Base-by-base conservation (phyloP, 345 rosid genomes). In the Erysimum cheiranthoides region DNA sequence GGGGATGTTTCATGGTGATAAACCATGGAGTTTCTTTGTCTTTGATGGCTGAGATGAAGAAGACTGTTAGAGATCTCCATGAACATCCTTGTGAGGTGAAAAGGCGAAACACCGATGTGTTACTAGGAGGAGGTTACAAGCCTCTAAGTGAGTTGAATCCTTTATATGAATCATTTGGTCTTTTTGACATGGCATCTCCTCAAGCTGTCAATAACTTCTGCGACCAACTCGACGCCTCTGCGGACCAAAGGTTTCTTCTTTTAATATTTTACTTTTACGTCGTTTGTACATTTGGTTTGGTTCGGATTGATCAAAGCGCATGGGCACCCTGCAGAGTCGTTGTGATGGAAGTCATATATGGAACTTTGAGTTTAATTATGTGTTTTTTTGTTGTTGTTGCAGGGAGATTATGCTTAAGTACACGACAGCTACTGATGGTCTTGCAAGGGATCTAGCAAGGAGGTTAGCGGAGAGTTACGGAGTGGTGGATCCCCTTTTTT, bases 1-100 rank as follows among this genome's bases (percentile, higher is more conserved):
- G 87, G 94, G 97, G 96, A 25, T 89, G 97, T 80, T 90, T 93
- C 80, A 82, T 85, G 83, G 11, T 91, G 14, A 80, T 80, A 2
- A 90, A 93, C 79, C 97, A 93, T 76, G 73, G 73, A 13, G 65
- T 93, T 34, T 78, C 90, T 0, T 28, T 10, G 8, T 40, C 82
- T 11, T 71, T 91, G 36, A 79, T 84, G 89, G 47, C 70, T 18
- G 90, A 84, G 61, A 91, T 88, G 97, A 88, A 89, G 82, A 63
- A 50, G 16, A 90, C 82, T 0, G 90, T 88, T 25, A 67, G 80
- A 57, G 83, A 80, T 42, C 85, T 93, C 66, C 63, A 83, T 35
- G 93, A 91, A 49, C 91, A 83, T 30, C 98, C 97, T 28, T 0
- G 4, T 4, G 91, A 91, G 25, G 64, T 86, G 75, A 91, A 91